phyloP scores from a whole-genome alignment of 148 eudicot species.

The Amaranthus cruentus region DNA sequence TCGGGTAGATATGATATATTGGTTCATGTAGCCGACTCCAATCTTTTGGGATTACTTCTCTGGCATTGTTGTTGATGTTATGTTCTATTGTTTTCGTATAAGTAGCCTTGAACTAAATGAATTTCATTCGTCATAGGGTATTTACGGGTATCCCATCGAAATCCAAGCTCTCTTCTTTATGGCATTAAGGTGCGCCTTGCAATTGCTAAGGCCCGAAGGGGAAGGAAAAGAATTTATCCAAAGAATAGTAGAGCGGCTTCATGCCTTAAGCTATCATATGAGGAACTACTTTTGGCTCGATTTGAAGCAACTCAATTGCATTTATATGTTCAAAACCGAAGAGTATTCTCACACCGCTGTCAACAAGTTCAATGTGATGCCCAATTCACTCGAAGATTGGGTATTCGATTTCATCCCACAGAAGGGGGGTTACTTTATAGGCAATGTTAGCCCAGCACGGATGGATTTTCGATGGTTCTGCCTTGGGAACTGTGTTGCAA shows the following conservation, averaged over 20 bases:
- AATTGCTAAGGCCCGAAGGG: conserved; percentile 45
- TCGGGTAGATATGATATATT: too few species aligned
- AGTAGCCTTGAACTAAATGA: neutral
- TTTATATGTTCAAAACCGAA: conserved; percentile 52
- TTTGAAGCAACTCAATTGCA: conserved; percentile 48
- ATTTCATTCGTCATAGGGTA: conserved; percentile 24
- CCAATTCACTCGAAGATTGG: conserved; percentile 65
- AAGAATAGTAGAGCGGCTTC: conserved; percentile 42
- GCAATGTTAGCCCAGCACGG: conserved; percentile 80
- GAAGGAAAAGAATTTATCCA: conserved; percentile 46
- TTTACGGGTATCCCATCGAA: conserved; percentile 49
- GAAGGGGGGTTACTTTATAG: conserved; percentile 75
- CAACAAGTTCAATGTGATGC: conserved; percentile 77
- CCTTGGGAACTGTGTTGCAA: conserved; percentile 76
- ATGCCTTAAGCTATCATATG: conserved; percentile 59
- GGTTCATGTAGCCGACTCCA: too few species aligned
- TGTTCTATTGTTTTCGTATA: neutral
- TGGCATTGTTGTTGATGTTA: too few species aligned
- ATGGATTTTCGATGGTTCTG: conserved; percentile 92
- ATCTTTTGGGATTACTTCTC: too few species aligned
- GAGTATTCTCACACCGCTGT: conserved; percentile 66
- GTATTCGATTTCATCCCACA: conserved; percentile 87
- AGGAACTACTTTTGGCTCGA: conserved; percentile 56
- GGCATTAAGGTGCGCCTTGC: conserved; percentile 50
- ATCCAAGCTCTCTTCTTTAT: conserved; percentile 52